Percentiles rank a stretch among this genome's conserved stretches.
Conservation (phyloP, 2,329 filamentous ascomycete species). For the Exophiala mesophila region DNA sequence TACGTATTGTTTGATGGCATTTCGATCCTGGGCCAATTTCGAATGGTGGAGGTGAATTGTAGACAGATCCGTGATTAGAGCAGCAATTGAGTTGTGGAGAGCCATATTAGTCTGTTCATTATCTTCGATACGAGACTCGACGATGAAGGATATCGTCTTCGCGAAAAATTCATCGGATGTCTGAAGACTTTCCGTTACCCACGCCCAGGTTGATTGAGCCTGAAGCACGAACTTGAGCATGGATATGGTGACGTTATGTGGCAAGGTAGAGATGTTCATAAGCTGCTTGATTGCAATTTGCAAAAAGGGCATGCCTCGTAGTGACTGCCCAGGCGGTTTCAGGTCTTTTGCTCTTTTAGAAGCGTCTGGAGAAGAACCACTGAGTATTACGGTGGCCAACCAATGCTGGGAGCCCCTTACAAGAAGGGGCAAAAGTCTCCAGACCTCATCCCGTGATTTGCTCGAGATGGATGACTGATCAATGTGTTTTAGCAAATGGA, state of each 20-base stretch:
- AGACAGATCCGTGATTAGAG: slow-evolving; percentile 79
- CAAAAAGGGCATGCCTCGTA: slow-evolving; percentile 63
- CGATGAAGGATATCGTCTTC: slow-evolving; percentile 65
- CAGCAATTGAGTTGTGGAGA: slow-evolving; percentile 66
- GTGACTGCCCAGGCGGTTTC: slow-evolving; percentile 34
- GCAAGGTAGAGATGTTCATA: slow-evolving; percentile 58
- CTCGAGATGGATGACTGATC: slow-evolving; percentile 51
- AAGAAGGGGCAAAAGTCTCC: slow-evolving; percentile 80
- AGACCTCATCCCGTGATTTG: slow-evolving; percentile 54
- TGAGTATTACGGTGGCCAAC: slow-evolving; percentile 90
- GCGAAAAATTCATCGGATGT: slow-evolving; percentile 69
- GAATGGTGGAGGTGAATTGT: slow-evolving; percentile 86
- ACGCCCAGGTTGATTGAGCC: slow-evolving; percentile 92
- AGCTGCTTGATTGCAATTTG: slow-evolving; percentile 68
- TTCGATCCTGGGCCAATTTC: slow-evolving; percentile 66
- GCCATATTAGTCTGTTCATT: slow-evolving; percentile 45
- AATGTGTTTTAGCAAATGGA: slow-evolving; percentile 70
- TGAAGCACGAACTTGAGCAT: slow-evolving; percentile 82
- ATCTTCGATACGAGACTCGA: slow-evolving; percentile 52
- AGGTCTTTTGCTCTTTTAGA: slow-evolving; percentile 55
- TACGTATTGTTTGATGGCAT: slow-evolving; percentile 66
- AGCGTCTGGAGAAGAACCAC: slow-evolving; percentile 72
- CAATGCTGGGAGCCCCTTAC: slow-evolving; percentile 89
- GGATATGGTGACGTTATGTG: slow-evolving; percentile 62
- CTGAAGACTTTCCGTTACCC: slow-evolving; percentile 77